Conservation (phyloP, 73 alveolate species). For the Symbiodinium pilosum region DNA sequence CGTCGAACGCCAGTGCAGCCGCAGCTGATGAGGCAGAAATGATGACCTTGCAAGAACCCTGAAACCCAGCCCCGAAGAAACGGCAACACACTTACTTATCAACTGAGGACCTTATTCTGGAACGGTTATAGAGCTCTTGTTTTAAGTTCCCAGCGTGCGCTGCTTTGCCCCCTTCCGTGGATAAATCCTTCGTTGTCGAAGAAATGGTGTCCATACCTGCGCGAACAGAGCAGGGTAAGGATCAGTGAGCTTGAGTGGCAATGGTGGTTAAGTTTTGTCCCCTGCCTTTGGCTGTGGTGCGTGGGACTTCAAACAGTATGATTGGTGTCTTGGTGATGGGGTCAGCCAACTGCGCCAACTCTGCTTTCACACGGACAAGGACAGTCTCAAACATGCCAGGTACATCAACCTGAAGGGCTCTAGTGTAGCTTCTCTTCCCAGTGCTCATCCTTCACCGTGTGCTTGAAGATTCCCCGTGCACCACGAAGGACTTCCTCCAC, state of each 20-base stretch:
- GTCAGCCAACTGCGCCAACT: neutral
- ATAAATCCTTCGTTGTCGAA: neutral
- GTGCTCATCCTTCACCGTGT: neutral
- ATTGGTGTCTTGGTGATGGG: neutral
- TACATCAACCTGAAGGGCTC: neutral
- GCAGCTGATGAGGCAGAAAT: neutral
- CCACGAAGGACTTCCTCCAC: neutral
- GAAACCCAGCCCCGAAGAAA: too few relatives aligned
- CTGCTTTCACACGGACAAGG: neutral
- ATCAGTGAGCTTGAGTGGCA: neutral
- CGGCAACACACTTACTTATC: too few relatives aligned
- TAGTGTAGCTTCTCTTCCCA: neutral
- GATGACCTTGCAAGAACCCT: neutral
- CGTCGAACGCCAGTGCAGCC: neutral
- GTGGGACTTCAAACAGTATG: slow-evolving; percentile 15
- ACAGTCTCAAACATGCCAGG: neutral
- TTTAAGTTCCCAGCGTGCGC: too few relatives aligned
- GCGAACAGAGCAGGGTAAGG: neutral
- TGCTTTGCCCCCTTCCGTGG: too few relatives aligned
- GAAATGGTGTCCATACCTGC: neutral
- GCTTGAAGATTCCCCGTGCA: slow-evolving; percentile 18
- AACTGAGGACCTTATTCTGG: too few relatives aligned
- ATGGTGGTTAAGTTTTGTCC: neutral
- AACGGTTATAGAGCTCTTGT: too few relatives aligned
- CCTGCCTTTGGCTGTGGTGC: neutral